Base-by-base conservation (phyloP, 306 rosid species). In the Abrus precatorius region DNA sequence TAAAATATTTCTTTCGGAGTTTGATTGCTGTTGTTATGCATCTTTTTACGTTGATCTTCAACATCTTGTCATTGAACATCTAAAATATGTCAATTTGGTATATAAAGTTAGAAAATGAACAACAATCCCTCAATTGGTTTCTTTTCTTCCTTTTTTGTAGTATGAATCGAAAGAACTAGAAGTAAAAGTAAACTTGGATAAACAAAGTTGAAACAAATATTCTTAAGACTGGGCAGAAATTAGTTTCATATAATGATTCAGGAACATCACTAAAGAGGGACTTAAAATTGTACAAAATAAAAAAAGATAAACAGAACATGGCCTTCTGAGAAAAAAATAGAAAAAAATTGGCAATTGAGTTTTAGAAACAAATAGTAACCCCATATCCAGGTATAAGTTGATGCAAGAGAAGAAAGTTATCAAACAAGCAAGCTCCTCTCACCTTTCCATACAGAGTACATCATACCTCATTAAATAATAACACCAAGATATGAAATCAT, bases 51-150 rank as follows among this genome's bases (percentile, higher is more conserved):
- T 86, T 82, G 80, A 94, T 88, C 89, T 86, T 90, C 86, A 94
- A 84, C 87, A 91, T 82, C 3, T 92, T 94, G 86, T 94, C 98
- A 77, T 94, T 94, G 85, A 92, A 92, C 81, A 92, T 88, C 98
- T 94, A 92, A 56, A 80, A 73, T n/a, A 49, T 69, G 45, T 41
- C 57, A 69, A 75, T 43, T 49, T 76, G 80, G 69, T 59, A 65
- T 30, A 67, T 69, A 41, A 74, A 82, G 76, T 71, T 61, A 78
- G 34, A 83, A 75, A 65, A 81, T 60, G 50, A 55, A 78, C 53
- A 28, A 57, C 44, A 64, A 32, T 64, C 54, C 53, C 36, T 56
- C 50, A 28, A 40, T 27, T 53, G 38, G 45, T 34, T 38, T 72
- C 33, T 14, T 33, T 69, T 69, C 44, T 73, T 56, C 81, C 64